Base-by-base conservation (phyloP, 2,329 filamentous ascomycete genomes). In the Phaeoacremonium minimum region DNA sequence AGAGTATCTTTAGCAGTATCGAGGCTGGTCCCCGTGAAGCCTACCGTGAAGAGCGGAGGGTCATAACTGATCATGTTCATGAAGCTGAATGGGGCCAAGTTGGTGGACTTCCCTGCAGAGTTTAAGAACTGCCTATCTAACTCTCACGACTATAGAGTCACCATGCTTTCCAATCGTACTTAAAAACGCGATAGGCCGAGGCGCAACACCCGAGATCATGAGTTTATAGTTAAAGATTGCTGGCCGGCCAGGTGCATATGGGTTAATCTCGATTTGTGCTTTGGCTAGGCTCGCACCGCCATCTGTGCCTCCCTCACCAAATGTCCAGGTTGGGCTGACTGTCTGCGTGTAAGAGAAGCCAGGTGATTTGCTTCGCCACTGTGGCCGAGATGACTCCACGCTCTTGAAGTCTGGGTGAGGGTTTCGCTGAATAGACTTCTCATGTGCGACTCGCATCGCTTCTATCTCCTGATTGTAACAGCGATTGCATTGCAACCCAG, bases 61-160 rank as follows among this genome's bases (percentile, higher is more conserved):
- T 86, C 83, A 46, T 84, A 79, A 51, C 79, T 80, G 41, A 85
- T 69, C 31, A 86, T 58, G 45, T 82, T 75, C 36, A 78, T 77
- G 55, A 84, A 87, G 43, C 69, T 76, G 58, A 83, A 85, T 0
- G 82, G 82, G 0, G 82, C 80, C 3, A 86, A 62, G 47, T 87
- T 87, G 1, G 15, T 31, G 13, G 29, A 31, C 29, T 15, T 9
- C 22, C 22, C 29, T 31, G n/a, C 9, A 9, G n/a, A n/a, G 2
- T 9, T 26, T n/a, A 26, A n/a, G 22, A 26, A 26, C n/a, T 26
- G 9, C 22, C n/a, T 26, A 9, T n/a, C 22, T n/a, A 26, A n/a
- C 22, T n/a, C 9, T n/a, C n/a, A n/a, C 9, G 22, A n/a, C 9
- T 9, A 26, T 9, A n/a, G 9, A 26, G 9, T 26, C 22, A 26